phyloP scores from a whole-genome alignment of 805 yeast genomes.

The Jamesozyma spencerorum region DNA sequence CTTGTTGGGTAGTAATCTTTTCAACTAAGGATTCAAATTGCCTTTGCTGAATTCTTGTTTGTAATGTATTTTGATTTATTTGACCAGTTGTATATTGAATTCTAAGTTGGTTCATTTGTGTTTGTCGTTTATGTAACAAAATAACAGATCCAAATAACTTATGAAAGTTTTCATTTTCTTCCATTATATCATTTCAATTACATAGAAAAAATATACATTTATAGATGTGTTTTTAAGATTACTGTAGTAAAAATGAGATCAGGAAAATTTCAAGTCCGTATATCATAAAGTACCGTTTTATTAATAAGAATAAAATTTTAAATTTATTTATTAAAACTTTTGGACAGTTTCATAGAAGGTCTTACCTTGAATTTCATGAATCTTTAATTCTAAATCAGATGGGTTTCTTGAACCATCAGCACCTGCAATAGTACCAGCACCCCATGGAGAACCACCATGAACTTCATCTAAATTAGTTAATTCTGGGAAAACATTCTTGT shows the following conservation, averaged over 20 bases:
- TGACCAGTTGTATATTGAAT: constrained; percentile 1
- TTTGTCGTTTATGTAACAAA: not conserved
- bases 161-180: not conserved
- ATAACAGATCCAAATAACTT: not conserved
- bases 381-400: constrained; percentile 48
- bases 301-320: not conserved
- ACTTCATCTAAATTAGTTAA: constrained; percentile 49
- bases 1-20: constrained; percentile 1
- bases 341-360: constrained; percentile 41
- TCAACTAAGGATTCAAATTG: constrained; percentile 20
- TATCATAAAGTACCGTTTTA: too few species aligned
- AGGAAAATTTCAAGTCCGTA: too few species aligned
- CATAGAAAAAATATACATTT: not conserved
- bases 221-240: too few species aligned
- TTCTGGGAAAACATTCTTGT: constrained; percentile 45
- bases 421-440: constrained; percentile 75
- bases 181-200: not conserved
- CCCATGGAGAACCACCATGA: constrained; percentile 81
- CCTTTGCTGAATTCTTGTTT: constrained; percentile 5
- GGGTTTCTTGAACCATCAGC: constrained; percentile 69
- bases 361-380: constrained; percentile 62
- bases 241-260: too few species aligned
- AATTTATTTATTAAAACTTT: not conserved
- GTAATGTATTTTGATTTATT: constrained; percentile 6
- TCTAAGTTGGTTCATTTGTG: constrained; percentile 3